These are phyloP conservation scores for Chlamydomonas sp. DNA, from an alignment of 139 green algal species.

Conservation along the genomic window DNA sequence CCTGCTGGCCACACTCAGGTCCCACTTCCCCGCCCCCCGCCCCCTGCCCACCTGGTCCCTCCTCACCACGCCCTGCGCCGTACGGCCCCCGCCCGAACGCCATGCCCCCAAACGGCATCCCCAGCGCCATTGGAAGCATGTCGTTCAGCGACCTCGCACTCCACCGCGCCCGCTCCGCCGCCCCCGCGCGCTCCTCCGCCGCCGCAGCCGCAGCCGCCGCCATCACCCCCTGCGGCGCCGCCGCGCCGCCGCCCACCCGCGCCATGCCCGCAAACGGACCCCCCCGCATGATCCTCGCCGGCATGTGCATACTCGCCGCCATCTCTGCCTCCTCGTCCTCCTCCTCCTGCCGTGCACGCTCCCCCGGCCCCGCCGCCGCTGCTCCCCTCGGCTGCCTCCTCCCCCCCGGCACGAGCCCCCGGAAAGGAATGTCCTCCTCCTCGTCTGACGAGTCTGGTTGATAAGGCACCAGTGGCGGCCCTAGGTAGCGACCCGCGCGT, in stretches of 20 bases:
- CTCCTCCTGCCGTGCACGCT: too few species aligned
- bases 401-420: too few species aligned
- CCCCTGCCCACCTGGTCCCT: not conserved
- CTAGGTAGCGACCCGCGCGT: too few species aligned
- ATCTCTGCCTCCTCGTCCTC: not conserved
- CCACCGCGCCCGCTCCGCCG: not conserved
- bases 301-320: not conserved
- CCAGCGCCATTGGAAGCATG: not conserved
- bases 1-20: not conserved
- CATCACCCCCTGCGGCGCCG: not conserved
- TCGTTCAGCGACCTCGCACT: constrained; percentile 10
- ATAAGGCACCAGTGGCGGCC: too few species aligned
- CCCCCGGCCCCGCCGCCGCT: too few species aligned
- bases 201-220: not conserved
- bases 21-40: not conserved
- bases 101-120: too few species aligned
- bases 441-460: too few species aligned
- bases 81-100: not conserved
- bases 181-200: not conserved
- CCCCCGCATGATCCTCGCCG: too few species aligned
- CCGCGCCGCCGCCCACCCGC: not conserved
- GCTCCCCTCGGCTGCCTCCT: too few species aligned
- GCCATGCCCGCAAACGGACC: not conserved
- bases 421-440: too few species aligned
- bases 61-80: not conserved